Base-by-base conservation (phyloP, 2,329 filamentous ascomycete genomes). In the Raffaelea deltoideospora region DNA sequence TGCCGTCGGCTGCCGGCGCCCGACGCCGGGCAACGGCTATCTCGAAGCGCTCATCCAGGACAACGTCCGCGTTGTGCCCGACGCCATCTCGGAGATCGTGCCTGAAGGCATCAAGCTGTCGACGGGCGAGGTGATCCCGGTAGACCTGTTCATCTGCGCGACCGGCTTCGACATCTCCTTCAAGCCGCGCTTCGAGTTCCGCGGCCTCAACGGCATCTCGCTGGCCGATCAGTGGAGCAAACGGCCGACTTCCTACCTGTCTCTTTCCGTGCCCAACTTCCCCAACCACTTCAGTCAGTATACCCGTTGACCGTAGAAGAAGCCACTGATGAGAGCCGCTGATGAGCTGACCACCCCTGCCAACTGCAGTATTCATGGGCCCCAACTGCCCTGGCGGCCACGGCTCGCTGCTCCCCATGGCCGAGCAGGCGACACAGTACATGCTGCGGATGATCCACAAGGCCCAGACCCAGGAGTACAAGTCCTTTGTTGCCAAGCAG, bases 131-230 rank as follows among this genome's bases (percentile, higher is more conserved):
- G 50, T 64, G n/a, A 49, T 68, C 35, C 56, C 65, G 24, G 60
- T 70, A 13, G 72, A 76, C 45, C 59, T 60, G 11, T 63, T 76
- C 18, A 57, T 76, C 33, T 71, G 67, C 41, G 69, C 69, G n/a
- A 72, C 68, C 0, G 68, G 69, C 1, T 73, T 71, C 45, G 61
- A 72, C 44, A 63, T 62, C 5, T 67, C 64, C 1, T 72, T 70
- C 48, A 49, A 57, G 8, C 67, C 68, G 3, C 57, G 62, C 1
- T 72, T 69, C 41, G 66, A 65, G 1, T 50, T 72, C 15, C 49
- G 65, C 6, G 66, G 65, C 10, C 55, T 60, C 18, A 46, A 56
- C n/a, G 66, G 65, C 22, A 65, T 70, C 41, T n/a, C n/a, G n/a
- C 54, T 73, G 23, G 65, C 65, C 41, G 61, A 69, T 27, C 53